Evolutionary conservation across 441 rosid genomes (phyloP), one percentile per base, ranked within the genome.

Genomic region (Mallotus japonicus): DNA sequence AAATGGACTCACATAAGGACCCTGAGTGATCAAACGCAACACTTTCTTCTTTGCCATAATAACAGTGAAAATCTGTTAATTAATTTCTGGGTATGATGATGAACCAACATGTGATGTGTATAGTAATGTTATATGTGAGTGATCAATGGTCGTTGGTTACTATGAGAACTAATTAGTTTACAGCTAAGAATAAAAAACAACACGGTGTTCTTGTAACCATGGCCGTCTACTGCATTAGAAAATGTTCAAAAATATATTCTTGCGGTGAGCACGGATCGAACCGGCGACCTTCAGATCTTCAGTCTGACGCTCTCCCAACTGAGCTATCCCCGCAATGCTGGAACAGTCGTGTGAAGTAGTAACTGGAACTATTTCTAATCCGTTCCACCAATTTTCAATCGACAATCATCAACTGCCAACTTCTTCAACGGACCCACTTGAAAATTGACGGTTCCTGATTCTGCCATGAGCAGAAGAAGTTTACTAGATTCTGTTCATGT

Each of bases 261-360:
- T 54, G 58, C 58, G 58, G 58, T 54, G 58, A 54, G 58, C 58
- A 24, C n/a, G 58, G 89, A 89, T 89, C 90, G 88, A 89, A 87
- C 90, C 83, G 90, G 88, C 83, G 85, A 86, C 90, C 88, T 88
- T 86, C 89, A 90, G 82, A 90, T 87, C 93, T 88, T 87, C 88
- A 87, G 87, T 84, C 90, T 88, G 88, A 92, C 92, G 92, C 95
- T 88, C 93, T 90, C 93, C 97, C 95, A 87, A 85, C 90, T 88
- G 91, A 87, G 92, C 97, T 86, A 87, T 86, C 92, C 89, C 88
- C 88, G 84, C 87, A 3, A 0, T 37, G 6, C 6, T 37, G 40
- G 40, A 37, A 6, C 40, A 3, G 6, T 2, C 6, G 0, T 37
- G 40, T 37, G 6, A 37, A 28, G 32, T 28, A 1, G 3, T 1